These are phyloP conservation scores for Cladosporium sp. DNA, from an alignment of 2,329 filamentous ascomycete genomes.

Conservation along the genomic window DNA sequence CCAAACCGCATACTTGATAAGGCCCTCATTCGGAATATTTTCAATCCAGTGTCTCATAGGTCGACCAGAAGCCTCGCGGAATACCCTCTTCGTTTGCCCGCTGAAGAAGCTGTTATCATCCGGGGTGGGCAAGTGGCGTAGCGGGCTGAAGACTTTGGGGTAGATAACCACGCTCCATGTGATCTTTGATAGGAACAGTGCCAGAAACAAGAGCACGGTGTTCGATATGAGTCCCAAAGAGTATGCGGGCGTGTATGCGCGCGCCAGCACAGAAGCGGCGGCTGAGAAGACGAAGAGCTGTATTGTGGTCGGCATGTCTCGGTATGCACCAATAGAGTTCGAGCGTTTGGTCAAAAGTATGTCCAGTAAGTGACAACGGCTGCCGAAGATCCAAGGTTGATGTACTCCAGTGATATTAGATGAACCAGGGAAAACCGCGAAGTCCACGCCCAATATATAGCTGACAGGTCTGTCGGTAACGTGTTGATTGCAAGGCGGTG, in stretches of 20 bases:
- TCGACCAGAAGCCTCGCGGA: slow-evolving; percentile 46
- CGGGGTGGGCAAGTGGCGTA: slow-evolving; percentile 60
- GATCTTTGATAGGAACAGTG: slow-evolving; percentile 40
- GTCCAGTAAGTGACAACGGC: neutral
- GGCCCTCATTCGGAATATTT: slow-evolving; percentile 56
- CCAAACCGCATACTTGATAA: slow-evolving; percentile 55
- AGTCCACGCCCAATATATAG: neutral
- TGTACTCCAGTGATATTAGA: neutral
- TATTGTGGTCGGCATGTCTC: slow-evolving; percentile 13
- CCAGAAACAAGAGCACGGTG: slow-evolving; percentile 43
- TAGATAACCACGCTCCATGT: slow-evolving; percentile 56
- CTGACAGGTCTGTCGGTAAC: neutral
- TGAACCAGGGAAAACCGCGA: neutral
- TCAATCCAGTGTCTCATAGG: slow-evolving; percentile 55
- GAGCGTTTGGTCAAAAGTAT: neutral
- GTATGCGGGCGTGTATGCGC: slow-evolving; percentile 39
- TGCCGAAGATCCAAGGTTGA: neutral
- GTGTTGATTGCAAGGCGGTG: slow-evolving; percentile 3
- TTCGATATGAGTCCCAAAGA: slow-evolving; percentile 42
- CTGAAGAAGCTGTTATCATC: slow-evolving; percentile 46
- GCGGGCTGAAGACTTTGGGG: slow-evolving; percentile 59
- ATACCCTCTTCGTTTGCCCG: slow-evolving; percentile 48
- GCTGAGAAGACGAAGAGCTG: slow-evolving; percentile 23
- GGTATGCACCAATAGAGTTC: neutral
- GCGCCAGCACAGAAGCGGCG: slow-evolving; percentile 32